Conservation (phyloP, 768 basidiomycete species). For the Pisolithus marmoratus region DNA sequence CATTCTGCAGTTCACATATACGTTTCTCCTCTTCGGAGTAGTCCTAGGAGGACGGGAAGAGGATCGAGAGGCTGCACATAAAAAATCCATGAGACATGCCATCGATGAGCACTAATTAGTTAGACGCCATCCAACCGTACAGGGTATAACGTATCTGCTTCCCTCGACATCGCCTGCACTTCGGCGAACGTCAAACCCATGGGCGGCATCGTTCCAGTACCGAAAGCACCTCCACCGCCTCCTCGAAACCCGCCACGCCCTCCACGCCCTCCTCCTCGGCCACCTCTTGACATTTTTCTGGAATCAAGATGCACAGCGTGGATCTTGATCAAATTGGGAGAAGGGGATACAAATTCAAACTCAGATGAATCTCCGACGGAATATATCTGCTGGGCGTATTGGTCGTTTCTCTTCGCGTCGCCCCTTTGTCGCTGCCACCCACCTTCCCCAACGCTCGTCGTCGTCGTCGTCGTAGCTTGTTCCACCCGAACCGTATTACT, state of each 20-base stretch:
- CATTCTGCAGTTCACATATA: conserved; percentile 61
- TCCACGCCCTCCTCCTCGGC: conserved; percentile 42
- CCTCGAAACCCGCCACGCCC: conserved; percentile 61
- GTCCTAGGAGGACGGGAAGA: conserved; percentile 64
- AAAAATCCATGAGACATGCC: conserved; percentile 14
- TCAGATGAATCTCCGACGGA: conserved; percentile 20
- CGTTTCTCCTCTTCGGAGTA: conserved; percentile 59
- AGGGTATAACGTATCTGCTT: conserved; percentile 75
- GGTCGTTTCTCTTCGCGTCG: conserved; percentile 11
- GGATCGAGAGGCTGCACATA: conserved; percentile 50
- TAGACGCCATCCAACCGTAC: conserved; percentile 42
- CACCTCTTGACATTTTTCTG: conserved; percentile 44
- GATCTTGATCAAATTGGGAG: too few species aligned
- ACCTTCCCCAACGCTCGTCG: conserved; percentile 1
- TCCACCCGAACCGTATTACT: not conserved
- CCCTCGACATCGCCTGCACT: conserved; percentile 69
- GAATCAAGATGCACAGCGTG: too few species aligned
- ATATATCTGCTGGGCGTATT: conserved; percentile 14
- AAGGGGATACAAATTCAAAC: conserved; percentile 5
- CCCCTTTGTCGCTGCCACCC: conserved; percentile 26
- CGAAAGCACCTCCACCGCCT: conserved; percentile 34
- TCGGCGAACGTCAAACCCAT: conserved; percentile 82
- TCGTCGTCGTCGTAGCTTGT: not conserved
- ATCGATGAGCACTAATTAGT: conserved; percentile 7
- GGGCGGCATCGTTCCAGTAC: conserved; percentile 44